These are phyloP conservation scores for Pulveroboletus sp. DNA, from an alignment of 768 basidiomycete species.

Conservation along the genomic window DNA sequence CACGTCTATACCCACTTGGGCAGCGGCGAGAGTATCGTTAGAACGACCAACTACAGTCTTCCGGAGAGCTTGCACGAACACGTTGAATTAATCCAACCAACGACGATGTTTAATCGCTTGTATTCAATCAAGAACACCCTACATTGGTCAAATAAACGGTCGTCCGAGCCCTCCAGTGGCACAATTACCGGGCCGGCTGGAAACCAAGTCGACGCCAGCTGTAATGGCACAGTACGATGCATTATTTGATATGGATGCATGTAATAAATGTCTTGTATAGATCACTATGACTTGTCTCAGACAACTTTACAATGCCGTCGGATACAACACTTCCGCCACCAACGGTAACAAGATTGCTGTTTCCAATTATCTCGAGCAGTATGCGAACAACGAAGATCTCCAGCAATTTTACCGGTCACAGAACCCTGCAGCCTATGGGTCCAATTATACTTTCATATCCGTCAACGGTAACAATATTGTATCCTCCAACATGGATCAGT, in stretches of 20 bases:
- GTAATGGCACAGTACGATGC: slow-evolving; percentile 23
- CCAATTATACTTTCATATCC: slow-evolving; percentile 51
- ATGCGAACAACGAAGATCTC: slow-evolving; percentile 51
- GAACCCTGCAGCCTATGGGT: slow-evolving; percentile 45
- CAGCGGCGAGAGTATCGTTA: slow-evolving; percentile 53
- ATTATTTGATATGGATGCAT: neutral
- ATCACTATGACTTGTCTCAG: slow-evolving; percentile 54
- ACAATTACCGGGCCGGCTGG: too few species aligned
- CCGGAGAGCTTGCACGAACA: slow-evolving; percentile 57
- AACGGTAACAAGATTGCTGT: slow-evolving; percentile 52
- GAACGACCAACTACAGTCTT: slow-evolving; percentile 69
- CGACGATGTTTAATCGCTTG: too few species aligned
- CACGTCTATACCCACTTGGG: slow-evolving; percentile 55
- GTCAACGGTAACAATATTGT: slow-evolving; percentile 45
- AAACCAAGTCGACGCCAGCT: too few species aligned
- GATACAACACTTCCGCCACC: slow-evolving; percentile 40
- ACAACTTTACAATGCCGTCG: too few species aligned
- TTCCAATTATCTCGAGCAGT: slow-evolving; percentile 53
- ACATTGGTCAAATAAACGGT: too few species aligned
- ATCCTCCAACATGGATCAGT: neutral
- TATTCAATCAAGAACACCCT: too few species aligned
- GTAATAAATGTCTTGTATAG: slow-evolving; percentile 1
- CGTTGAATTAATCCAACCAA: slow-evolving; percentile 67
- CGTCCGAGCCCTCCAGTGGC: too few species aligned
- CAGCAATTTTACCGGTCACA: too few species aligned